A percentile compares a stretch with the other conserved stretches of the same genome.
Evolutionary conservation across 495 filamentous ascomycete species (phyloP).

Genomic region (Immersiella caudata): DNA sequence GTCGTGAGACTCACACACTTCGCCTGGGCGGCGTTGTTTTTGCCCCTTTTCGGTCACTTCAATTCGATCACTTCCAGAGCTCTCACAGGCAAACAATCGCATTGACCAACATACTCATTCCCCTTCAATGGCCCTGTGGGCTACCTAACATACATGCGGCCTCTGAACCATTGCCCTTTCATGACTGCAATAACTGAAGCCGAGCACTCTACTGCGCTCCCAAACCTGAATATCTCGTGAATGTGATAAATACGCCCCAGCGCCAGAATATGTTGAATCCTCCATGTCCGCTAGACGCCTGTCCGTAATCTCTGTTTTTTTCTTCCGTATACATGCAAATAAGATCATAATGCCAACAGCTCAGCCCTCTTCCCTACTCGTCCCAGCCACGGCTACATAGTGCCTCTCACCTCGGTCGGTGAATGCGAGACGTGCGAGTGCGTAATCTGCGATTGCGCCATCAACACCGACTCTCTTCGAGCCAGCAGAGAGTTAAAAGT

Average conservation of each 20-base stretch:
- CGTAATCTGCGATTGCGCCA: conserved; percentile 3
- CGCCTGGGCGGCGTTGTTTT: no score
- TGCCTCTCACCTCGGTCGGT: conserved; percentile 6
- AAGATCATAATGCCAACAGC: background rate
- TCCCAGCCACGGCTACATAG: background rate
- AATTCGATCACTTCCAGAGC: no score
- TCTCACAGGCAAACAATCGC: background rate
- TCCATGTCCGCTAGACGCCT: background rate
- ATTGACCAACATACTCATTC: background rate
- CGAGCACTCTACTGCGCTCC: background rate
- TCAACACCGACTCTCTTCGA: conserved; percentile 11
- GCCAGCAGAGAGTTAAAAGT: conserved; percentile 14
- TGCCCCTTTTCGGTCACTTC: no score
- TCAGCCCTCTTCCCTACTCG: background rate
- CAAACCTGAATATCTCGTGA: background rate
- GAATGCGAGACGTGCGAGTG: conserved; percentile 6
- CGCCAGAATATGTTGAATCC: background rate
- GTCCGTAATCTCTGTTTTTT: background rate
- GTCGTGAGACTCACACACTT: no score
- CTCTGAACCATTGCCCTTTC: background rate
- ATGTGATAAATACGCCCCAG: background rate
- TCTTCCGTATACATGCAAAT: background rate
- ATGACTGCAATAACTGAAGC: background rate
- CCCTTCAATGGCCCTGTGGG: no score
- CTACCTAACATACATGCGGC: background rate